Percentiles rank a stretch among this genome's conserved stretches.
Conservation (phyloP, 2,329 filamentous ascomycete species). For the Colletotrichum orchidophilum region DNA sequence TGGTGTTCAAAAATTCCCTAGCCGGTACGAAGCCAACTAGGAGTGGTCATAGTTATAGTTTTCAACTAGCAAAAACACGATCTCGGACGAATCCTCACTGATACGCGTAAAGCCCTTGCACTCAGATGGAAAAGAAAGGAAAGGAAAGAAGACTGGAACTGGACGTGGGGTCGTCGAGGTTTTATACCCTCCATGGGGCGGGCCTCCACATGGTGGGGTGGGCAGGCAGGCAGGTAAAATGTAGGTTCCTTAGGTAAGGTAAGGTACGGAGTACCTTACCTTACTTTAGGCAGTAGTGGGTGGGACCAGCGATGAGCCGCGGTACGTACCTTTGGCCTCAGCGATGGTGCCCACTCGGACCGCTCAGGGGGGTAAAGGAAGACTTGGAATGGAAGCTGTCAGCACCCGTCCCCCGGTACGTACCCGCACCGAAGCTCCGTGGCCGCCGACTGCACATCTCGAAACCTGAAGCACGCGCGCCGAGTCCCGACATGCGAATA, state of each 20-base stretch:
- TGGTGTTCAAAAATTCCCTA: conserved; percentile 81
- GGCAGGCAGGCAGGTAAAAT: background rate
- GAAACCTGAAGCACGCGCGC: conserved; percentile 14
- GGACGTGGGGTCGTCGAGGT: background rate
- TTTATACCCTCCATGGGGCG: conserved; percentile 30
- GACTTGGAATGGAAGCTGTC: background rate
- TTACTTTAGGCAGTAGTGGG: background rate
- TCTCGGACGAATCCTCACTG: conserved; percentile 90
- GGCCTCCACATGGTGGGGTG: background rate
- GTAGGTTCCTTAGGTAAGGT: too few species aligned
- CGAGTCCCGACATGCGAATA: conserved; percentile 18
- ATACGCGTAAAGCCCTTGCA: conserved; percentile 84
- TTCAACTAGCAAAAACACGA: conserved; percentile 91
- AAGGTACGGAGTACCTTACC: background rate
- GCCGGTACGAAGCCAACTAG: conserved; percentile 73
- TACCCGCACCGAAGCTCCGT: conserved; percentile 29
- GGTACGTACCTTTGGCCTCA: background rate
- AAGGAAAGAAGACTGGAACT: conserved; percentile 39
- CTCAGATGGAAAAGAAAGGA: conserved; percentile 64
- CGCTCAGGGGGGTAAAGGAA: conserved; percentile 5
- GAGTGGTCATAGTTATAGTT: conserved; percentile 84
- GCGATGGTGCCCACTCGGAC: background rate
- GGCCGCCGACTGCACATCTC: conserved; percentile 24
- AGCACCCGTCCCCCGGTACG: conserved; percentile 2
- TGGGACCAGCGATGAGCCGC: too few species aligned